Evolutionary conservation across 805 yeast genomes (phyloP), one percentile per base, ranked within the genome.

Genomic region (Candida caryicola): DNA sequence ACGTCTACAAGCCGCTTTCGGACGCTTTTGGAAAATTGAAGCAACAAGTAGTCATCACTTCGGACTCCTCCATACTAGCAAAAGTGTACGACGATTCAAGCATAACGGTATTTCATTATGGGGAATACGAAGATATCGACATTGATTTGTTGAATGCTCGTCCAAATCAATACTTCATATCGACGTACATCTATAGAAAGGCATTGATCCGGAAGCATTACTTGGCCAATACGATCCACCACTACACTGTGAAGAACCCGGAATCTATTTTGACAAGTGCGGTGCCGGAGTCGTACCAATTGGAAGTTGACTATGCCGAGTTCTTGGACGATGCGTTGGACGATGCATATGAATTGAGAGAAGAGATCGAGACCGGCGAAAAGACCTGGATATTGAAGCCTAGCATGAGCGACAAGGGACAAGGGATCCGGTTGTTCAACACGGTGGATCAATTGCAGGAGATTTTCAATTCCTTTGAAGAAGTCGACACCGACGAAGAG

Each of bases 351-450:
- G 99, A 91, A 54, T 69, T 93, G 34, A 66, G 95, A 41, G 83
- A 82, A 36, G 96, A 85, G 49, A 65, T 93, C 23, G 82, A 81
- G 42, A 57, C 60, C 8, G 77, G 76, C 10, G 50, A 56, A 15
- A 78, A 75, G 47, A 76, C 82, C 33, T 91, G 95, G 90, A 93
- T 93, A 27, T 71, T 93, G 57, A 93, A 93, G 57, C 99, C 99
- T 12, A 81, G 95, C 46, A 89, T 93, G 96, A 85, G 95, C 53
- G 99, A 93, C 56, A 82, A 91, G 56, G 99, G 96, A 8, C 96
- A 93, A 57, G 99, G 99, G 0, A 91, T 93, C 34, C 67, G 96
- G 28, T 62, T 93, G 0, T 93, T 93, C 65, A 73, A 72, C 38
- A 81, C 89, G 0, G 70, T 87, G 25, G 86, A 81, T 6, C 93